These are phyloP conservation scores for Conidiobolus incongruus DNA, from an alignment of 371 early-diverging fungal genomes.

Conservation along the genomic window DNA sequence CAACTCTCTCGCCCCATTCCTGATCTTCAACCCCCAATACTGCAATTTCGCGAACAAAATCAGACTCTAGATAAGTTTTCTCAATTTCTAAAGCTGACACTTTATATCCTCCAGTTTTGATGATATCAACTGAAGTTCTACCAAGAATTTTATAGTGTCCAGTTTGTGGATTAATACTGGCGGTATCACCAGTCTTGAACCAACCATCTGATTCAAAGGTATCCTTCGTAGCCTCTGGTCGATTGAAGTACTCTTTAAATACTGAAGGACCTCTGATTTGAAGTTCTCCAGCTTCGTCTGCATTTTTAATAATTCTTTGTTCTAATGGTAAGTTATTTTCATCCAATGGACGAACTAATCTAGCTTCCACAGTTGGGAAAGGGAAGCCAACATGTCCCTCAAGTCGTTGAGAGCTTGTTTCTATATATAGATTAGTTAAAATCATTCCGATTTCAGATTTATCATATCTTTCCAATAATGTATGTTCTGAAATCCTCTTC, in stretches of 20 bases:
- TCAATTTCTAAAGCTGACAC: slow-evolving; percentile 69
- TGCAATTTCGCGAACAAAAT: slow-evolving; percentile 35
- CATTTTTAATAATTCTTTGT: slow-evolving; percentile 19
- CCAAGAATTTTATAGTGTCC: slow-evolving; percentile 51
- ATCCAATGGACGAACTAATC: slow-evolving; percentile 21
- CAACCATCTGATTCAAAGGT: slow-evolving; percentile 48
- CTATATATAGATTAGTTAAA: slow-evolving; percentile 34
- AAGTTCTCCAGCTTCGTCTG: slow-evolving; percentile 35
- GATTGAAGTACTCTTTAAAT: slow-evolving; percentile 49
- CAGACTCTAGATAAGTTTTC: slow-evolving; percentile 38
- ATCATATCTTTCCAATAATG: slow-evolving; percentile 61
- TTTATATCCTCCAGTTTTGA: slow-evolving; percentile 76
- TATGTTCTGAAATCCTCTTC: slow-evolving; percentile 40
- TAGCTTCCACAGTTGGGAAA: slow-evolving; percentile 39
- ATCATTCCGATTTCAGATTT: slow-evolving; percentile 85
- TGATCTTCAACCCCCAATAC: slow-evolving; percentile 51
- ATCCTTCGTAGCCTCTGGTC: slow-evolving; percentile 44
- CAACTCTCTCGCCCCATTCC: slow-evolving; percentile 54
- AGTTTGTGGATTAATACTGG: slow-evolving; percentile 14
- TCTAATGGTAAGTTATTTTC: slow-evolving; percentile 4
- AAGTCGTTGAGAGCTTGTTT: slow-evolving; percentile 13
- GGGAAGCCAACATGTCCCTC: slow-evolving; percentile 57
- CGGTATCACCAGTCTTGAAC: slow-evolving; percentile 68
- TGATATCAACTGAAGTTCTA: slow-evolving; percentile 57
- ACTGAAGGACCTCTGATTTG: slow-evolving; percentile 39